These are phyloP conservation scores for Diplogelasinospora grovesii DNA, from an alignment of 495 filamentous ascomycete species.

Conservation along the genomic window DNA sequence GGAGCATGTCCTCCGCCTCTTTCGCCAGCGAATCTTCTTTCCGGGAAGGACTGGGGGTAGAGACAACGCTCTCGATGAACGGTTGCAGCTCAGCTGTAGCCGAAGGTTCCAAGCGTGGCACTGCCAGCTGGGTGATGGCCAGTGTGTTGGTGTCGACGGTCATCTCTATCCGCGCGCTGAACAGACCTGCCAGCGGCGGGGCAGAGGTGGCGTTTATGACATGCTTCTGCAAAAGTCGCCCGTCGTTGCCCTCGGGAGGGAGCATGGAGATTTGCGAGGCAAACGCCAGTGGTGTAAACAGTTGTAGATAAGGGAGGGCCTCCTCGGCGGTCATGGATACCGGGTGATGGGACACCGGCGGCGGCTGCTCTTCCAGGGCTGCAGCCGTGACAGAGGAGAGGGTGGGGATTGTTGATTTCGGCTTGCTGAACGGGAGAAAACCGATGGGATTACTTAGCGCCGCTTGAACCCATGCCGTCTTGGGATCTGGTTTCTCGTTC, in stretches of 20 bases:
- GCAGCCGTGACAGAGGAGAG: constrained; percentile 2
- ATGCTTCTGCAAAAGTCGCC: constrained; percentile 34
- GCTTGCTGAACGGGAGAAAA: constrained; percentile 44
- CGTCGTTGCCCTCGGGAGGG: constrained; percentile 16
- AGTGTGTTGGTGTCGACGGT: constrained; percentile 38
- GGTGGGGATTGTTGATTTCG: constrained; percentile 13
- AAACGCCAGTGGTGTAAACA: constrained; percentile 50
- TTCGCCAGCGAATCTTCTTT: too few species aligned
- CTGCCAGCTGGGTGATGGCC: constrained; percentile 29
- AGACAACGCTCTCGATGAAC: constrained; percentile 29
- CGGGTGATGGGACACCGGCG: constrained; percentile 46
- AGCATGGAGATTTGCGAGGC: constrained; percentile 40
- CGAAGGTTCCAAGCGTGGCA: constrained; percentile 36
- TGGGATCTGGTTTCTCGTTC: constrained; percentile 12
- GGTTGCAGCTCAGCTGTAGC: constrained; percentile 36
- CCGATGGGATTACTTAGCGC: constrained; percentile 39
- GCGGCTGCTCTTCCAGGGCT: constrained; percentile 15
- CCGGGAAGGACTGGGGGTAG: too few species aligned
- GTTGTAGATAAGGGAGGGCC: constrained; percentile 50
- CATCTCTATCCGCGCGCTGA: constrained; percentile 41
- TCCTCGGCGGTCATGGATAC: constrained; percentile 42
- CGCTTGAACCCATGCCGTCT: constrained; percentile 29
- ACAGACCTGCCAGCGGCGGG: constrained; percentile 33
- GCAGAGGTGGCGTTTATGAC: constrained; percentile 30
- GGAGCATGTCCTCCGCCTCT: neutral